These are phyloP conservation scores for Nannochloropsis gaditana DNA, from an alignment of 108 stramenopile species.

Conservation along the genomic window DNA sequence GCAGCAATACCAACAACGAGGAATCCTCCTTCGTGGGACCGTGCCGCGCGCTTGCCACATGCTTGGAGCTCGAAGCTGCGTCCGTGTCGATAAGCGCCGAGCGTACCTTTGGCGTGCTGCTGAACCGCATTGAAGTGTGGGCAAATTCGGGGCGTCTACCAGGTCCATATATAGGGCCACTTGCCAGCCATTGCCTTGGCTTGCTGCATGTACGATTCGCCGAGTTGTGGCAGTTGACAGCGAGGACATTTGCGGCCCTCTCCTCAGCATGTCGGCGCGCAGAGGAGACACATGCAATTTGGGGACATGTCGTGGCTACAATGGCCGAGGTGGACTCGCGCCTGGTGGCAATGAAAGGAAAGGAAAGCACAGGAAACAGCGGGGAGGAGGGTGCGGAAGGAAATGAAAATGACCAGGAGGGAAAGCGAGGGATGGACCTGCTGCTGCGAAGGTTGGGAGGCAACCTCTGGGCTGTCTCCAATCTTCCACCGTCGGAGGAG, in stretches of 20 bases:
- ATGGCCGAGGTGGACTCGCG: background rate
- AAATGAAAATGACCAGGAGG: background rate
- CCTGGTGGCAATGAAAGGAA: background rate
- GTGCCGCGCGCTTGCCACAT: background rate
- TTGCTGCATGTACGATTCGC: background rate
- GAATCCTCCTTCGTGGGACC: background rate
- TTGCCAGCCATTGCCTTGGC: background rate
- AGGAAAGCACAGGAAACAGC: background rate
- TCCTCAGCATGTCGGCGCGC: background rate
- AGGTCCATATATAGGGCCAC: background rate
- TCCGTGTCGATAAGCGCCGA: background rate
- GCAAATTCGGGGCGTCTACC: background rate
- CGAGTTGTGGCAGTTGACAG: background rate
- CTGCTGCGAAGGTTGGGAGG: background rate
- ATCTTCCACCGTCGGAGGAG: background rate
- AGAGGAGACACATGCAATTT: background rate
- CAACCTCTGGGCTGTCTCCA: background rate
- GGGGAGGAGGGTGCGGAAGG: background rate
- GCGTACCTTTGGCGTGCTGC: background rate
- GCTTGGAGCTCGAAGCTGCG: background rate
- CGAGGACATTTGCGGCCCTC: slow-evolving; percentile 7
- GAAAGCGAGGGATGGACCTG: background rate
- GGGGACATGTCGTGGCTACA: background rate
- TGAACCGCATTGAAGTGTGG: background rate
- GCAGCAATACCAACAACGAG: background rate